Base-by-base conservation (phyloP, 2,329 filamentous ascomycete species). In the Lecanicillium sp. region DNA sequence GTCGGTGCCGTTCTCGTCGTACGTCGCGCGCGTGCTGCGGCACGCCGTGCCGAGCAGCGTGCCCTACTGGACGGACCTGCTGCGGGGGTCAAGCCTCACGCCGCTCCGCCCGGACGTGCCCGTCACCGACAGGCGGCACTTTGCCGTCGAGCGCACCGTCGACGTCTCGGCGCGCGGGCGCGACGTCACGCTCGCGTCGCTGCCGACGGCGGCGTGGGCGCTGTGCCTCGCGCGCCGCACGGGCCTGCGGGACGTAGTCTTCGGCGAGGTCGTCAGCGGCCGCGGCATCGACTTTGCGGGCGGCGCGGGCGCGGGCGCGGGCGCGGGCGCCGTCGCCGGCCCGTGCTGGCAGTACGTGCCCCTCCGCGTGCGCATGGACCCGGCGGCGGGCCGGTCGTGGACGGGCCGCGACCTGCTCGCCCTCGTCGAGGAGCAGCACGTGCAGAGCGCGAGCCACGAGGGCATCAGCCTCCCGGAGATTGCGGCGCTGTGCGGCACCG, bases 311-410 rank as follows among this genome's bases (percentile, higher is more conserved):
- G n/a, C n/a, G n/a, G n/a, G n/a, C n/a, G n/a, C n/a, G n/a, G n/a
- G n/a, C n/a, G 73, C 75, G 17, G 77, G 82, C 51, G 67, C 67
- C 45, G 77, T 84, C 39, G 71, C 79, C 38, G 83, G 83, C 0
- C 83, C 83, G 0, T 83, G 80, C 52, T 82, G 82, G 71, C 82
- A 86, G 55, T 81, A 84, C 57, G 72, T 83, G 1, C 83, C 83
- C 1, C 73, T 85, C 29, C 73, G 83, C 17, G 74, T 86, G 12
- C 66, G 65, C 23, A 78, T 86, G 56, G 64, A 68, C 3, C 56
- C 68, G 0, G n/a, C n/a, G n/a, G n/a, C n/a, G n/a, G n/a, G n/a
- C n/a, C 9, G 27, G 12, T 58, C 62, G 3, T 78, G 76, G 73
- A 78, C 70, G 3, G 75, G 66, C 1, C 52, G 69, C 2, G 75